These are phyloP conservation scores for Lodderomyces metapsilosis DNA, from an alignment of 1,139 yeast genomes.

Conservation along the genomic window DNA sequence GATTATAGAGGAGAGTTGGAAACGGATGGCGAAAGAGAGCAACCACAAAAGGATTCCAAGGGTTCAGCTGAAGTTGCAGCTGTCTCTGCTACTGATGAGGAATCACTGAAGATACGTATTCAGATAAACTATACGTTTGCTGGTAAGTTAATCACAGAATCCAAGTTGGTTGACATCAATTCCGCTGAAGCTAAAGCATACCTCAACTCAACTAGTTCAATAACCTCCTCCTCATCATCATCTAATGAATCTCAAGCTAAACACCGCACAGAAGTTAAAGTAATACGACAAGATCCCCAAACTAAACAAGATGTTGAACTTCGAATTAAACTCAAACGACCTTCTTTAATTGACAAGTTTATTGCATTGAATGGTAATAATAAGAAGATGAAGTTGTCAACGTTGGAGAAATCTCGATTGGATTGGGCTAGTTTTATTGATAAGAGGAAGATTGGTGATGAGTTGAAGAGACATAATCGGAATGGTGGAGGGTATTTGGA, in stretches of 20 bases:
- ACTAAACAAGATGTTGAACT: conserved; percentile 29
- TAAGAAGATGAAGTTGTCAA: conserved; percentile 60
- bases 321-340: conserved; percentile 56
- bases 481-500: conserved; percentile 82
- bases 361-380: conserved; percentile 31
- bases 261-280: conserved; percentile 31
- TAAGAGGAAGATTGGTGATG: conserved; percentile 78
- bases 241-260: conserved; percentile 6
- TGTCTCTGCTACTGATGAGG: conserved; percentile 4
- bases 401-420: conserved; percentile 85
- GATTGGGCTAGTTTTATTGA: conserved; percentile 98
- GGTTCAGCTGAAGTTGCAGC: conserved; percentile 21
- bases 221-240: conserved; percentile 17
- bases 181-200: conserved; percentile 90
- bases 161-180: conserved; percentile 68
- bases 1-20: neutral
- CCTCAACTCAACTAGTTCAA: conserved; percentile 50
- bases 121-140: conserved; percentile 85
- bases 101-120: no score
- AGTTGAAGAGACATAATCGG: conserved; percentile 70
- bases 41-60: conserved; percentile 34
- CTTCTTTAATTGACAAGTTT: conserved; percentile 70
- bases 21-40: neutral
- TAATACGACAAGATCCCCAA: conserved; percentile 37
- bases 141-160: conserved; percentile 76